phyloP scores from a whole-genome alignment of 1,284 basidiomycete species.

The Ceraceosorus bombacis region DNA sequence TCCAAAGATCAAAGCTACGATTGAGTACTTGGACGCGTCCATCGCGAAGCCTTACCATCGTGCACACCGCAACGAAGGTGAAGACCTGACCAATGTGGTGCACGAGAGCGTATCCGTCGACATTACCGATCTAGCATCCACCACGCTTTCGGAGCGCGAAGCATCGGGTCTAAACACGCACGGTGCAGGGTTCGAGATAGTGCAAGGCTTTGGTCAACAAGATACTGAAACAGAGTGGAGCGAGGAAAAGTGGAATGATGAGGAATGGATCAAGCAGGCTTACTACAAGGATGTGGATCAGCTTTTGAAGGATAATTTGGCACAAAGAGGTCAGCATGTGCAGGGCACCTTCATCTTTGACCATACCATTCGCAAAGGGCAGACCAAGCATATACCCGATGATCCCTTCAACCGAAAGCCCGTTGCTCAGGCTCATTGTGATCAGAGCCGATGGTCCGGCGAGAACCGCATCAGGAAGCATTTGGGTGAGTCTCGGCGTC shows the following conservation, averaged over 20 bases:
- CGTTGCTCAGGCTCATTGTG: conserved; percentile 25
- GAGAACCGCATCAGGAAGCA: conserved; percentile 31
- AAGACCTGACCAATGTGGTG: conserved; percentile 20
- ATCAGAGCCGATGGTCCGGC: conserved; percentile 32
- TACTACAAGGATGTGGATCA: conserved; percentile 34
- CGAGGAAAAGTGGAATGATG: conserved; percentile 24
- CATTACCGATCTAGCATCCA: conserved; percentile 27
- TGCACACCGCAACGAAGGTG: conserved; percentile 18
- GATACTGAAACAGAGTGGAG: conserved; percentile 21
- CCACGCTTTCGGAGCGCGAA: conserved; percentile 15
- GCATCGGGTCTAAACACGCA: conserved; percentile 20
- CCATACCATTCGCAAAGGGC: conserved; percentile 33
- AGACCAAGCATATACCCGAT: conserved; percentile 22
- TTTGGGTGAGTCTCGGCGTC: conserved; percentile 8
- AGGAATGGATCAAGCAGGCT: conserved; percentile 20
- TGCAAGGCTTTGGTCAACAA: conserved; percentile 24
- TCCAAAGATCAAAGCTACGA: conserved; percentile 15
- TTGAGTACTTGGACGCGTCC: conserved; percentile 30
- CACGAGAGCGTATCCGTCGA: conserved; percentile 17
- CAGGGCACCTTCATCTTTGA: conserved; percentile 35
- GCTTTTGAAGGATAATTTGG: conserved; percentile 11
- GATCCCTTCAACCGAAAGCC: conserved; percentile 26
- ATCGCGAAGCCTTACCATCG: conserved; percentile 27
- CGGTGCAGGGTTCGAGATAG: conserved; percentile 32
- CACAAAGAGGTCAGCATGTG: not conserved